Evolutionary conservation across 176 grass and related monocot species (phyloP).

Genomic region (Paspalum notatum): DNA sequence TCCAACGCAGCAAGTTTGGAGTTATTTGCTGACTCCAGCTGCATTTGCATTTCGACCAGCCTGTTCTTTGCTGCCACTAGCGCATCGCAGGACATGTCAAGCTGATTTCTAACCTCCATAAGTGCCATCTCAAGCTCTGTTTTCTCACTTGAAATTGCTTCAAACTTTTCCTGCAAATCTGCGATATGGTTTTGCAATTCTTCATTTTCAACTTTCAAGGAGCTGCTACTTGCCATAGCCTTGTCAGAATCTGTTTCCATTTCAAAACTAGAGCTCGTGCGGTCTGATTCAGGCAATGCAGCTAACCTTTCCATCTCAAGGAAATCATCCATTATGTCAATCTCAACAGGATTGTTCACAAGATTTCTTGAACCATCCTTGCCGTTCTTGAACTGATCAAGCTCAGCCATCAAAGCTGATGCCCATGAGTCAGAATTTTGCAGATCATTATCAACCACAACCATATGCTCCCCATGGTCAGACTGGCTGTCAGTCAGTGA

Average conservation of each 20-base stretch:
- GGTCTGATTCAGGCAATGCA: conserved; percentile 66
- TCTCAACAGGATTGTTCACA: conserved; percentile 60
- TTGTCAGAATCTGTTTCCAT: conserved; percentile 63
- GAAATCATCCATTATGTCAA: conserved; percentile 98
- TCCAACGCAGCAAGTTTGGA: conserved; percentile 53
- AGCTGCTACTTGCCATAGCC: conserved; percentile 45
- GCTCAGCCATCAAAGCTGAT: conserved; percentile 76
- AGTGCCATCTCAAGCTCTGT: conserved; percentile 63
- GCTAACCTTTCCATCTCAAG: conserved; percentile 97
- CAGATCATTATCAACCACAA: conserved; percentile 66
- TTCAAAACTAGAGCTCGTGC: conserved; percentile 57
- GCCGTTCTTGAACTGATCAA: conserved; percentile 86
- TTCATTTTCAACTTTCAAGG: conserved; percentile 59
- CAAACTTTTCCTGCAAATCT: conserved; percentile 63
- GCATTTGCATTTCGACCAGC: conserved; percentile 76
- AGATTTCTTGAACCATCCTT: conserved; percentile 55
- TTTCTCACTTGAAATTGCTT: conserved; percentile 67
- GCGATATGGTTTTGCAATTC: conserved; percentile 49
- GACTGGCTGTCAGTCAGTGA: conserved; percentile 87
- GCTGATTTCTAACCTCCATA: conserved; percentile 64
- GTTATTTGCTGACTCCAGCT: conserved; percentile 60
- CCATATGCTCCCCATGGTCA: conserved; percentile 62
- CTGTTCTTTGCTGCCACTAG: conserved; percentile 68
- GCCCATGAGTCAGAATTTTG: conserved; percentile 71
- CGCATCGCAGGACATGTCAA: conserved; percentile 60